Evolutionary conservation across 1,284 basidiomycete species (phyloP).

Genomic region (Lentinula novae-zelandiae): DNA sequence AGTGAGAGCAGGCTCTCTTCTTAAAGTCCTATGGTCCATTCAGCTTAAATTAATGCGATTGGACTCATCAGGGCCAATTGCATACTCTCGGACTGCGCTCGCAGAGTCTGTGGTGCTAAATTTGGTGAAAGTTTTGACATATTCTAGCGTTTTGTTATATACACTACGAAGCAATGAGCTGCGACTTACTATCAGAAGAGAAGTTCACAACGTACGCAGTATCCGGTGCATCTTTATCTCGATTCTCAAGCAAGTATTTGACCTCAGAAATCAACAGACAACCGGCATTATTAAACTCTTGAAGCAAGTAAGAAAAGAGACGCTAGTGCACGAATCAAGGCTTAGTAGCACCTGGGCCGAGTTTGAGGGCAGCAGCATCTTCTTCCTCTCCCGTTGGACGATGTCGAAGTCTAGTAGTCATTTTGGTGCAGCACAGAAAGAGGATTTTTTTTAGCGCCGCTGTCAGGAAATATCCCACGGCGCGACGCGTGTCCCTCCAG

Average conservation of each 20-base stretch:
- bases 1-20: constrained; percentile 72
- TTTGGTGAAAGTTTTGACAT: constrained; percentile 87
- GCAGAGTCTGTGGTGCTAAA: constrained; percentile 87
- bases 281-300: constrained; percentile 89
- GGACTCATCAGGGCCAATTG: constrained; percentile 14
- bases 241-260: constrained; percentile 83
- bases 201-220: constrained; percentile 56
- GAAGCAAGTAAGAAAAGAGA: neutral
- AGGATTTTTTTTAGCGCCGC: neutral
- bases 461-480: constrained; percentile 25
- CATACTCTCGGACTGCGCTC: constrained; percentile 85
- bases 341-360: constrained; percentile 49
- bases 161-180: constrained; percentile 47
- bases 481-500: constrained; percentile 38
- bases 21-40: constrained; percentile 52
- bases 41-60: neutral
- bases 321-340: neutral
- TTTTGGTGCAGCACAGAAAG: constrained; percentile 15
- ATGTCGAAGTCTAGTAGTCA: constrained; percentile 42
- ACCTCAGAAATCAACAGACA: constrained; percentile 91
- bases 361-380: constrained; percentile 66
- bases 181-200: neutral
- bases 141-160: constrained; percentile 90
- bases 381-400: constrained; percentile 59
- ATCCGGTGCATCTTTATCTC: constrained; percentile 80